Conservation (phyloP, 1,139 yeast species). For the Saccharomyces hybrid region DNA sequence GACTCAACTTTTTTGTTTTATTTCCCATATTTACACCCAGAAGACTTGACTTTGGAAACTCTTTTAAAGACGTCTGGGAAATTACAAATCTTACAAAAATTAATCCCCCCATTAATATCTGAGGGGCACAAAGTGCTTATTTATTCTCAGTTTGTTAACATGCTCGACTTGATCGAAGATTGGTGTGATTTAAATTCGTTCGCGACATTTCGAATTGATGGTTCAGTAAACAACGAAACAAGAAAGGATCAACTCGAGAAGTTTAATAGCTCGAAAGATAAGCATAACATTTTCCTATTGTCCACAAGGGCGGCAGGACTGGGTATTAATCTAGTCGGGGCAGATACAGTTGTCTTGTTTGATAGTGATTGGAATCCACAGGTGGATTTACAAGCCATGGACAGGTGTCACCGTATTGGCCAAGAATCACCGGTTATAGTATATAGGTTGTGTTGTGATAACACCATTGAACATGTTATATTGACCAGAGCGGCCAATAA, state of each 20-base stretch:
- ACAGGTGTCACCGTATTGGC: constrained; percentile 89
- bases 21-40: constrained; percentile 57
- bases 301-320: constrained; percentile 94
- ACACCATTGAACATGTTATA: constrained; percentile 78
- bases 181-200: constrained; percentile 50
- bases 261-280: constrained; percentile 39
- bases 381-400: constrained; percentile 93
- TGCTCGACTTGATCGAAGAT: constrained; percentile 68
- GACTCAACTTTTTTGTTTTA: constrained; percentile 79
- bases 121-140: constrained; percentile 62
- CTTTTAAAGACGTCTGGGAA: constrained; percentile 58
- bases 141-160: constrained; percentile 76
- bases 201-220: constrained; percentile 63
- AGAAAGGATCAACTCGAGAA: constrained; percentile 56
- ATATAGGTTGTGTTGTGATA: constrained; percentile 64
- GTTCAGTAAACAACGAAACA: constrained; percentile 55
- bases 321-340: constrained; percentile 78
- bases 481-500: constrained; percentile 72
- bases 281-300: constrained; percentile 47
- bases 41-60: constrained; percentile 34
- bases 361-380: constrained; percentile 98
- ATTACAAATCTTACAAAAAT: constrained; percentile 57
- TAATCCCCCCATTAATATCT: constrained; percentile 43
- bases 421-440: constrained; percentile 77
- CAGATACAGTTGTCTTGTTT: constrained; percentile 83